These are phyloP conservation scores for Nepenthes alata DNA, from an alignment of 179 eudicot genomes.

Conservation along the genomic window DNA sequence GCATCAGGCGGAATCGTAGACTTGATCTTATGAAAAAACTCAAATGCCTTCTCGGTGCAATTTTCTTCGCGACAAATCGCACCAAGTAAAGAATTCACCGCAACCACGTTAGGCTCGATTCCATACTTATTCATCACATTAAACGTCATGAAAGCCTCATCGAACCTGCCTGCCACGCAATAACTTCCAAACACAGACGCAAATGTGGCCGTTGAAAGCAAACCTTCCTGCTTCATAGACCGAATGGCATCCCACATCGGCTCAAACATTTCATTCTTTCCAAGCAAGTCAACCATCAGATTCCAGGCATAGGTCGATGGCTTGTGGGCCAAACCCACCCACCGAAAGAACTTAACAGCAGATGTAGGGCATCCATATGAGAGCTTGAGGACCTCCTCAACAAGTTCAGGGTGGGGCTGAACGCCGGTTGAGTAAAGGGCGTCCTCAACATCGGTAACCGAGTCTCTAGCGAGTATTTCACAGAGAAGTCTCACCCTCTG, in stretches of 20 bases:
- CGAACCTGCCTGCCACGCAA: constrained; percentile 38
- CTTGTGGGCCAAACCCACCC: constrained; percentile 45
- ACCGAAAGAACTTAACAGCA: constrained; percentile 58
- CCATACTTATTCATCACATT: constrained; percentile 79
- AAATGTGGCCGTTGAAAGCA: constrained; percentile 43
- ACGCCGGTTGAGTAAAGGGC: constrained; percentile 34
- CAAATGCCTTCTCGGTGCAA: constrained; percentile 33
- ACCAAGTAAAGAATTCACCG: constrained; percentile 59
- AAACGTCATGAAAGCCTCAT: constrained; percentile 68
- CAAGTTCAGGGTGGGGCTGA: constrained; percentile 39
- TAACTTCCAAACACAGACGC: constrained; percentile 61
- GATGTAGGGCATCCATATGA: constrained; percentile 43
- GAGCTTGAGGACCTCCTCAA: constrained; percentile 54
- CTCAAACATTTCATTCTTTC: constrained; percentile 62
- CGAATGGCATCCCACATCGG: constrained; percentile 82
- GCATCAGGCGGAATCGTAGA: constrained; percentile 46
- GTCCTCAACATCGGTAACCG: constrained; percentile 25
- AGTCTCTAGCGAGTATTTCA: constrained; percentile 33
- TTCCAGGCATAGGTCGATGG: constrained; percentile 54
- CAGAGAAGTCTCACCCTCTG: constrained; percentile 43
- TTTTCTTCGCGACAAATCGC: constrained; percentile 46
- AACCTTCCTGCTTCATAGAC: constrained; percentile 59
- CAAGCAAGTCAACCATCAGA: constrained; percentile 77
- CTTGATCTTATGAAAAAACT: constrained; percentile 55
- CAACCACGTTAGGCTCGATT: constrained; percentile 45